phyloP scores from a whole-genome alignment of 768 basidiomycete genomes.

The Trametes maxima region DNA sequence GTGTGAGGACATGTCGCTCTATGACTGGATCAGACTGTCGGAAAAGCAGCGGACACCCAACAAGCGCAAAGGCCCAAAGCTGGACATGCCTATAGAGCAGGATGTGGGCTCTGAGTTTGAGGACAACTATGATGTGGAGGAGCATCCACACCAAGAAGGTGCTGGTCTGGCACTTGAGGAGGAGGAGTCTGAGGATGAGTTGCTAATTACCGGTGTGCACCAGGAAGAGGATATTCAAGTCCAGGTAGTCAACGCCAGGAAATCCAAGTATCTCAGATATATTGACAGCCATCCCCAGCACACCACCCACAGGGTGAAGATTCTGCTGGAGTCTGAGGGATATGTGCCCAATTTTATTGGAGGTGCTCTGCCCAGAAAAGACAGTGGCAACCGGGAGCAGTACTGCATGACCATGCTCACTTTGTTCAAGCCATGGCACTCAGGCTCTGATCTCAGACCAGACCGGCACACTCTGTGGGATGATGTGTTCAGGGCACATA shows the following conservation, averaged over 20 bases:
- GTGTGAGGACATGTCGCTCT: slow-evolving; percentile 1
- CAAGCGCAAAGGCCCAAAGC: neutral
- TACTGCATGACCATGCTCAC: slow-evolving; percentile 39
- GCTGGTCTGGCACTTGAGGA: too few relatives aligned
- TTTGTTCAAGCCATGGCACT: slow-evolving; percentile 39
- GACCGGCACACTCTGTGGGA: slow-evolving; percentile 3
- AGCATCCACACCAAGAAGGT: too few relatives aligned
- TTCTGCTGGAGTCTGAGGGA: neutral
- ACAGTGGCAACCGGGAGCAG: slow-evolving; percentile 36
- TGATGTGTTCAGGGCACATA: neutral
- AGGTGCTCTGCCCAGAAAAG: slow-evolving; percentile 31
- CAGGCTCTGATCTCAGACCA: slow-evolving; percentile 32
- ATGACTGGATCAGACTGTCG: neutral
- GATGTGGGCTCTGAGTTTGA: too few relatives aligned
- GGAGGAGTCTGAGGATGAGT: too few relatives aligned
- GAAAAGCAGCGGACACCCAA: neutral
- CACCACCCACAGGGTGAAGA: neutral
- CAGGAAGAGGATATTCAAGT: too few relatives aligned
- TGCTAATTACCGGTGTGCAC: too few relatives aligned
- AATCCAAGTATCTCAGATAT: neutral
- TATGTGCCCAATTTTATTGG: slow-evolving; percentile 38
- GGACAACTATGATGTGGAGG: too few relatives aligned
- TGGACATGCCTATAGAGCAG: neutral
- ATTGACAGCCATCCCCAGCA: neutral
- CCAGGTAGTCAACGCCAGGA: too few relatives aligned